Evolutionary conservation across 208 protist species (phyloP), one percentile per base, ranked within the genome.

Genomic region (Leishmania amazonensis): DNA sequence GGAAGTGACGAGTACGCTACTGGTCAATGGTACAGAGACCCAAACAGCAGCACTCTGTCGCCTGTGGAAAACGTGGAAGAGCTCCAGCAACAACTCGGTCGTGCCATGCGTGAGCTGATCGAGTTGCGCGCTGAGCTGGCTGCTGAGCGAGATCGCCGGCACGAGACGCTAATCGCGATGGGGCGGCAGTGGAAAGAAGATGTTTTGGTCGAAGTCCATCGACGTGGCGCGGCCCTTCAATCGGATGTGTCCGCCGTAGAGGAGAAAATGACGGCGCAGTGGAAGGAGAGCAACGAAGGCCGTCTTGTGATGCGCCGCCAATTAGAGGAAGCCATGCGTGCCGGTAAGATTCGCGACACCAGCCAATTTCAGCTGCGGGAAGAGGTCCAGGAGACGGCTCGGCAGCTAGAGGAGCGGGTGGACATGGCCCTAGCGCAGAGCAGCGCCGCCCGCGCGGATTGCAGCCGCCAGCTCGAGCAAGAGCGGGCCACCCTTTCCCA

Each of bases 141-240:
- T 42, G 85, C 85, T 6, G 94, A 97, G 77, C 90, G 91, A 2
- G 94, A 97, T 24, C 79, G 83, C 13, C 92, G 94, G 49, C 86
- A 88, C 68, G 81, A 89, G 35, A 86, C 91, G 1, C 74, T 97
- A 7, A 73, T 80, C 5, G 83, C 91, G 2, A 80, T 97, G 57
- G 92, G 90, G 1, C 72, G 88, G 76, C 89, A 93, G 28, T 96
- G 92, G 92, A 93, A 91, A 78, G 92, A 96, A 75, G 92, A 95
- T 57, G 75, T 97, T 38, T 19, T 93, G 72, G 88, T 92, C n/a
- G 94, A 94, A 67, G 71, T 96, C 24, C 90, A 89, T 47, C 81
- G 85, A n/a, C 79, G 87, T 38, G 90, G 91, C 31, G 76, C 88
- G 53, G 81, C 88, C 24, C 81, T 90, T 40, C 90, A 87, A 31